phyloP scores from a whole-genome alignment of 345 rosid species.

The Psidium guajava region DNA sequence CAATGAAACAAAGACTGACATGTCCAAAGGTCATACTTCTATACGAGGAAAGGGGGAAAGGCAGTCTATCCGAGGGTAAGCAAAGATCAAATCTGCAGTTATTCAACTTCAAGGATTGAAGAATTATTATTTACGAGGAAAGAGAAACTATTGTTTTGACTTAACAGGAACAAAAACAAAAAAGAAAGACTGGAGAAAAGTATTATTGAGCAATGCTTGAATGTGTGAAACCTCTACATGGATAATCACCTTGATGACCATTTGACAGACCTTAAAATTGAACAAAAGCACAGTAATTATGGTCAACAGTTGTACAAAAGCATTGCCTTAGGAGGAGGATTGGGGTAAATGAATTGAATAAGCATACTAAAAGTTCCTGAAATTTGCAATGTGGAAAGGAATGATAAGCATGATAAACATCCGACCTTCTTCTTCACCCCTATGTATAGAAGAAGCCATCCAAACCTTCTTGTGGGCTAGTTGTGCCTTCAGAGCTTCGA shows the following conservation, averaged over 20 bases:
- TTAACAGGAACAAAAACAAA: too few species aligned
- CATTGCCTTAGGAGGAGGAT: background rate
- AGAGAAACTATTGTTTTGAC: background rate
- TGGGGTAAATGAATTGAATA: background rate
- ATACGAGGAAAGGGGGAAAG: background rate
- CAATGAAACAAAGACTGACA: background rate
- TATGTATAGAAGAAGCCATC: constrained; percentile 91
- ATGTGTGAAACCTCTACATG: background rate
- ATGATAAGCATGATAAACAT: background rate
- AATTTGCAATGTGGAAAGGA: background rate
- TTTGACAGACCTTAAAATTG: background rate
- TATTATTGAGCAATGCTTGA: background rate
- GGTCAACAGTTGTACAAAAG: background rate
- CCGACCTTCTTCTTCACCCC: constrained; percentile 82
- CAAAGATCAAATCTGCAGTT: background rate
- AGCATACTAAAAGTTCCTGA: background rate
- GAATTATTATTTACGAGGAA: background rate
- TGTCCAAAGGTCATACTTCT: background rate
- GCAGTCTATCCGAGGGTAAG: background rate
- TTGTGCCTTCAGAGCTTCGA: constrained; percentile 43
- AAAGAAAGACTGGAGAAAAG: background rate
- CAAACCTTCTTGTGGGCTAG: constrained; percentile 54
- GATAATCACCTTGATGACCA: background rate
- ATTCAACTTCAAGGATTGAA: background rate
- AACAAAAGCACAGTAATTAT: background rate